phyloP scores from a whole-genome alignment of 75 land plant species.

The Cunninghamia lanceolata region DNA sequence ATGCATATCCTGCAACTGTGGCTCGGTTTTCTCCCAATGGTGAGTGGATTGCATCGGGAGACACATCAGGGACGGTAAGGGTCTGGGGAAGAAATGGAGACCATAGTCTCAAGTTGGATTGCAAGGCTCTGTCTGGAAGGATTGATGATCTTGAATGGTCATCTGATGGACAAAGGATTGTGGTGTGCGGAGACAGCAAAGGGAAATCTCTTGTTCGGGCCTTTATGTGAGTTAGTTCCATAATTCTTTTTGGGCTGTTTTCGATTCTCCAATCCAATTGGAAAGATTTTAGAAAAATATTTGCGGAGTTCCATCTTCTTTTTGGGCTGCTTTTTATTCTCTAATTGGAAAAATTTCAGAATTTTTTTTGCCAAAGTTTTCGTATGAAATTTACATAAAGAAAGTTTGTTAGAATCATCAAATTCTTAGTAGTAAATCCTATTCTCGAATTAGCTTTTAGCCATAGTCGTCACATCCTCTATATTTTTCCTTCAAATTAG shows the following conservation, averaged over 20 bases:
- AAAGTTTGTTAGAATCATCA: background rate
- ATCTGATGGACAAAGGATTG: constrained; percentile 78
- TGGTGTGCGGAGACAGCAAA: constrained; percentile 89
- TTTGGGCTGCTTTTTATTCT: background rate
- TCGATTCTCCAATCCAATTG: background rate
- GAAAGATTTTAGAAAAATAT: background rate
- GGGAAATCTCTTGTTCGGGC: constrained; percentile 93
- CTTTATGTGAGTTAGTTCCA: constrained; percentile 54
- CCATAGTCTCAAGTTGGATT: constrained; percentile 78
- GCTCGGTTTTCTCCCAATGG: constrained; percentile 97
- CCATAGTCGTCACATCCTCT: too few species aligned
- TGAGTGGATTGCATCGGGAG: constrained; percentile 98
- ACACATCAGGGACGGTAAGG: constrained; percentile 79
- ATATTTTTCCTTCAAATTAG: background rate
- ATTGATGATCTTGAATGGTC: constrained; percentile 98
- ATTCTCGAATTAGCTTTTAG: background rate
- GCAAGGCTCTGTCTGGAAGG: constrained; percentile 69
- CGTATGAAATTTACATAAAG: background rate
- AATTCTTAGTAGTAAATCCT: background rate
- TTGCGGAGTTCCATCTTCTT: background rate
- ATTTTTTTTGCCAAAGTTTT: background rate
- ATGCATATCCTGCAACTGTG: constrained; percentile 81
- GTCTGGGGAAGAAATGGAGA: constrained; percentile 82
- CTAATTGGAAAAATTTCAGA: background rate
- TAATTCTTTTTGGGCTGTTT: background rate